Conservation (phyloP, 352 stramenopile genomes). For the Phytophthora parvispora region DNA sequence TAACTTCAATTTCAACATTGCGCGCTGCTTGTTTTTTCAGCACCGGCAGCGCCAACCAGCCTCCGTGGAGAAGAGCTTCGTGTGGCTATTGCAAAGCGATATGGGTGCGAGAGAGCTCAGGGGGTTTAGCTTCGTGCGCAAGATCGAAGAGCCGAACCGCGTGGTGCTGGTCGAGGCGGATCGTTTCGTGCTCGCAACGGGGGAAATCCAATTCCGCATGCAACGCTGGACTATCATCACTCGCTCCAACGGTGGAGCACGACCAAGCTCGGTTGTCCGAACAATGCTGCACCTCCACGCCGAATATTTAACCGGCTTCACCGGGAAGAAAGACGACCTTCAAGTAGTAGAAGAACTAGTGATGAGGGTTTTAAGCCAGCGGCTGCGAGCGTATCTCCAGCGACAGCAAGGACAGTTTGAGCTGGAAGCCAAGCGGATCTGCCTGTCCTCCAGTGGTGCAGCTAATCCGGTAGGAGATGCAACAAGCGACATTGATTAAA, state of each 20-base stretch:
- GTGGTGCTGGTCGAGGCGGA: slow-evolving; percentile 24
- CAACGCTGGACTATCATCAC: slow-evolving; percentile 33
- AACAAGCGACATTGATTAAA: neutral
- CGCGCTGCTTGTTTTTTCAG: slow-evolving; percentile 6
- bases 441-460: too few relatives aligned
- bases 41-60: slow-evolving; percentile 15
- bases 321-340: neutral
- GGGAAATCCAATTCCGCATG: slow-evolving; percentile 23
- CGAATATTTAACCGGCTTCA: neutral
- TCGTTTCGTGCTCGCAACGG: slow-evolving; percentile 19
- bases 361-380: slow-evolving; percentile 7
- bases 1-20: slow-evolving; percentile 6
- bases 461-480: too few relatives aligned
- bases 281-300: slow-evolving; percentile 15
- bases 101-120: slow-evolving; percentile 9
- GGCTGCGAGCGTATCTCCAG: slow-evolving; percentile 6
- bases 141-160: slow-evolving; percentile 37
- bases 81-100: slow-evolving; percentile 13
- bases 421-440: slow-evolving; percentile 1
- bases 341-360: slow-evolving; percentile 6
- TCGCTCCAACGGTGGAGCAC: neutral
- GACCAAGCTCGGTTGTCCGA: slow-evolving; percentile 4
- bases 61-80: slow-evolving; percentile 35
- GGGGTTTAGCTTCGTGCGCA: slow-evolving; percentile 32
- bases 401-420: slow-evolving; percentile 4